Percentiles rank a stretch among this genome's conserved stretches.
Conservation (phyloP, 2,329 filamentous ascomycete genomes). For the Sporothrix pallida region DNA sequence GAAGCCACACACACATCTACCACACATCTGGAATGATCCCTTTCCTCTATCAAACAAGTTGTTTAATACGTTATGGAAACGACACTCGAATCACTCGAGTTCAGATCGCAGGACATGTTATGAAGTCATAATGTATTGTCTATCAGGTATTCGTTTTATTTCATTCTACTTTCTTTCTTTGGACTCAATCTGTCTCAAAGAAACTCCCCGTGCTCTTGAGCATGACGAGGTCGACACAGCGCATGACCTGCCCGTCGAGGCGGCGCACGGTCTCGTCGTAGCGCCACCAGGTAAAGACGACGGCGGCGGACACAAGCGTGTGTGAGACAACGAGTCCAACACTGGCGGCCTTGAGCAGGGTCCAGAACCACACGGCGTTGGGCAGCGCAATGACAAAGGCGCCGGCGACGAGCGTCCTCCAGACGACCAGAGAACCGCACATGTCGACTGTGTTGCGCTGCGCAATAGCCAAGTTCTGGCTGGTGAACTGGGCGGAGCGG, state of each 20-base stretch:
- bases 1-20: too few relatives aligned
- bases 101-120: not conserved
- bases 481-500: constrained; percentile 57
- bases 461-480: constrained; percentile 52
- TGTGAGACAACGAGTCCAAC: constrained; percentile 53
- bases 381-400: constrained; percentile 54
- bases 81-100: not conserved
- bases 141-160: not conserved
- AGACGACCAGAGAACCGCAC: constrained; percentile 51
- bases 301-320: constrained; percentile 46
- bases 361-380: constrained; percentile 44
- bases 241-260: constrained; percentile 56
- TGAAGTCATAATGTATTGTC: not conserved
- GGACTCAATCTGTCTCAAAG: constrained; percentile 50
- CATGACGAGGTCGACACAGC: constrained; percentile 51
- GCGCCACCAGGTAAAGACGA: constrained; percentile 50
- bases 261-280: constrained; percentile 51
- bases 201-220: constrained; percentile 53
- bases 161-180: not conserved
- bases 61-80: not conserved
- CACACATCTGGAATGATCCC: not conserved
- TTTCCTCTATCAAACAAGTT: not conserved
- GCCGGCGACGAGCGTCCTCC: constrained; percentile 51
- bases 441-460: constrained; percentile 57
- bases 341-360: constrained; percentile 48